phyloP scores from a whole-genome alignment of 176 grass and related monocot species.

The Melocanna baccifera region DNA sequence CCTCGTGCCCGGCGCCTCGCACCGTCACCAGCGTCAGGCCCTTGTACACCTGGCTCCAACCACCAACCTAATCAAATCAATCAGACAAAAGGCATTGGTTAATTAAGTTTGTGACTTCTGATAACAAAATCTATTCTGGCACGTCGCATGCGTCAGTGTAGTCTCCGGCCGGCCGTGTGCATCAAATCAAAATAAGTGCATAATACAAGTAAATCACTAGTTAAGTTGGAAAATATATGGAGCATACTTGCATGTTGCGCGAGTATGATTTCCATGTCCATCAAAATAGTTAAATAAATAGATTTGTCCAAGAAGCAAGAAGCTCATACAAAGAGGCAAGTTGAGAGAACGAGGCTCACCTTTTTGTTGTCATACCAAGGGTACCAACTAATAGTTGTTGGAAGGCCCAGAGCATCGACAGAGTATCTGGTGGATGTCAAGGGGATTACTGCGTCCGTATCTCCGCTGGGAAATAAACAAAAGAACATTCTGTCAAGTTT shows the following conservation, averaged over 20 bases:
- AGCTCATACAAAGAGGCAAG: background rate
- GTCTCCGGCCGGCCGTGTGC: background rate
- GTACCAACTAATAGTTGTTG: constrained; percentile 51
- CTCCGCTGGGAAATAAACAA: constrained; percentile 50
- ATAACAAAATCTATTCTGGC: background rate
- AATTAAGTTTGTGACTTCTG: background rate
- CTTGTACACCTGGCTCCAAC: constrained; percentile 39
- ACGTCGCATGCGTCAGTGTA: background rate
- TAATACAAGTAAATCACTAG: background rate
- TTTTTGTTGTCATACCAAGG: constrained; percentile 66
- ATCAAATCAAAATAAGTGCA: background rate
- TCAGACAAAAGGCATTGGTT: background rate
- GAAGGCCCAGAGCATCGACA: constrained; percentile 57
- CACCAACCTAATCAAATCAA: constrained; percentile 27
- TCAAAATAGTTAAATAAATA: background rate
- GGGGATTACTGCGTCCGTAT: constrained; percentile 70
- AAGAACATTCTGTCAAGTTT: background rate
- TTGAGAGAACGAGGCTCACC: constrained; percentile 23
- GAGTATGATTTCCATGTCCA: background rate
- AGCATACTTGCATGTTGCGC: background rate
- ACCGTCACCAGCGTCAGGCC: constrained; percentile 26
- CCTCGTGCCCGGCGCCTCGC: constrained; percentile 10
- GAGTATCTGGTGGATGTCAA: constrained; percentile 81
- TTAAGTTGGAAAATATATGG: background rate
- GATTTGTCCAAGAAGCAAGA: background rate